These are phyloP conservation scores for Acanthamoeba rhysodes DNA, from an alignment of 208 protist genomes.

Conservation along the genomic window DNA sequence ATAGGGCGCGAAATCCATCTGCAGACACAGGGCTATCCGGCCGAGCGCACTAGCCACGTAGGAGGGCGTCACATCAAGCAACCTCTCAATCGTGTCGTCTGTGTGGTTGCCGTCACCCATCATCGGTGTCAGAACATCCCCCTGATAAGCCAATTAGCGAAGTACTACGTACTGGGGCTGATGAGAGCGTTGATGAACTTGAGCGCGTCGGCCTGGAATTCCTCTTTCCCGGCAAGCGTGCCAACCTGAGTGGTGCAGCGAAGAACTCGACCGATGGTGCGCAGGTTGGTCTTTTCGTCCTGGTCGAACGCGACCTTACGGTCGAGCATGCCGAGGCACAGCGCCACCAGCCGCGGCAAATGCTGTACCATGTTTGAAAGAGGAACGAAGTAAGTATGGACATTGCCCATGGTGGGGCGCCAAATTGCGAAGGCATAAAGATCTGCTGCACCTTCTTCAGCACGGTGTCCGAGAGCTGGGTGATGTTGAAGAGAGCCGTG, in stretches of 20 bases:
- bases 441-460: background rate
- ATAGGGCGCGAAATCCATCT: conserved; percentile 23
- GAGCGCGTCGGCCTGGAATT: background rate
- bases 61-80: background rate
- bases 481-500: conserved; percentile 58
- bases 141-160: background rate
- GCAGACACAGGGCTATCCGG: background rate
- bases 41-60: conserved; percentile 20
- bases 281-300: conserved; percentile 17
- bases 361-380: background rate
- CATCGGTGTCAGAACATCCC: background rate
- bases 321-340: conserved; percentile 43
- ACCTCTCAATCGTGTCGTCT: conserved; percentile 8
- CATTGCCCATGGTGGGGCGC: too few species aligned
- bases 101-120: background rate
- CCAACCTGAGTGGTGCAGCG: conserved; percentile 24
- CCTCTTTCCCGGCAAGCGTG: background rate
- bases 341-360: conserved; percentile 7
- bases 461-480: conserved; percentile 8
- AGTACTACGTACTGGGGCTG: conserved; percentile 3
- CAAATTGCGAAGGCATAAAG: background rate
- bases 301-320: background rate
- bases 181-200: background rate
- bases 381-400: background rate
- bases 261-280: conserved; percentile 5